phyloP scores from a whole-genome alignment of 257 asterid genomes.

The Solanum sparsipilum region DNA sequence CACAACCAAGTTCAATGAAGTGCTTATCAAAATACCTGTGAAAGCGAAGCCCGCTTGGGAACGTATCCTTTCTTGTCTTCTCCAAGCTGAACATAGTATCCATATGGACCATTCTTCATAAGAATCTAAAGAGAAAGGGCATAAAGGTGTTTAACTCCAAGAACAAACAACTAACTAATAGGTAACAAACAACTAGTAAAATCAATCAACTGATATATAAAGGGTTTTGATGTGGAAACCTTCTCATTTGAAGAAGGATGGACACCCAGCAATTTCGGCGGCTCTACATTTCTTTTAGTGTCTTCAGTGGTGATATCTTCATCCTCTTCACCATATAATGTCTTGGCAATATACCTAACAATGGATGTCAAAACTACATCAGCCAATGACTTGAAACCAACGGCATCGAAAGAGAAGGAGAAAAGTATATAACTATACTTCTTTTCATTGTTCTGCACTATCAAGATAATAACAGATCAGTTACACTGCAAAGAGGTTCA shows the following conservation, averaged over 20 bases:
- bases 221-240: conserved; percentile 25
- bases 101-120: conserved; percentile 81
- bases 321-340: conserved; percentile 62
- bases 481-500: not conserved
- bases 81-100: conserved; percentile 87
- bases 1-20: not conserved
- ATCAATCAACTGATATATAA: not conserved
- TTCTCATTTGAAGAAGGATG: conserved; percentile 65
- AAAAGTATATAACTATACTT: not conserved
- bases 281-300: conserved; percentile 30
- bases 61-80: conserved; percentile 71
- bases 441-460: not conserved
- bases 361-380: not conserved
- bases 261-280: conserved; percentile 67
- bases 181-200: not conserved
- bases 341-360: conserved; percentile 73
- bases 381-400: not conserved
- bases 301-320: conserved; percentile 34
- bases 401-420: not conserved
- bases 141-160: not conserved
- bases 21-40: conserved; percentile 33
- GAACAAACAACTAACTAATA: conserved; percentile 1
- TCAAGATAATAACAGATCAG: not conserved
- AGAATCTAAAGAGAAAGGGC: conserved; percentile 38
- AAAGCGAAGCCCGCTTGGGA: conserved; percentile 72